Evolutionary conservation across 2,329 filamentous ascomycete genomes (phyloP).

Genomic region (Penicillium decumbens): DNA sequence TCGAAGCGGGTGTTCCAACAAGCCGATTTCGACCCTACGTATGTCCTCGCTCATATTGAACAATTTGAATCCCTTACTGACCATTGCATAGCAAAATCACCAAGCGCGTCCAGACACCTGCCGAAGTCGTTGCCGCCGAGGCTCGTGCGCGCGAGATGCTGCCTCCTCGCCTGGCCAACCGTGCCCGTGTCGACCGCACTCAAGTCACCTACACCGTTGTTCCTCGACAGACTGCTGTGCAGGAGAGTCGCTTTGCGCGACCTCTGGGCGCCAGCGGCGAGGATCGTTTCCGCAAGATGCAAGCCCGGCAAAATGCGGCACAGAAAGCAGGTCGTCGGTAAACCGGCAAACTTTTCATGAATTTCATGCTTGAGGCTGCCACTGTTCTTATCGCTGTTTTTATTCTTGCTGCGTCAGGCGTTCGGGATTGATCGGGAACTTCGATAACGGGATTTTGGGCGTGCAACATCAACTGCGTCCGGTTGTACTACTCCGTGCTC

Average conservation of each 20-base stretch:
- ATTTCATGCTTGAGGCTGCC: neutral
- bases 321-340: slow-evolving; percentile 40
- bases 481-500: slow-evolving; percentile 3
- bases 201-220: slow-evolving; percentile 60
- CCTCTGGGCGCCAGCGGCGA: slow-evolving; percentile 46
- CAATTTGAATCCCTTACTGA: slow-evolving; percentile 12
- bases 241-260: slow-evolving; percentile 44
- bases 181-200: slow-evolving; percentile 56
- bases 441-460: slow-evolving; percentile 12
- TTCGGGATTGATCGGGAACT: slow-evolving; percentile 22
- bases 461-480: slow-evolving; percentile 16
- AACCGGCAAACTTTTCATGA: slow-evolving; percentile 1
- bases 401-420: slow-evolving; percentile 12
- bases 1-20: slow-evolving; percentile 68
- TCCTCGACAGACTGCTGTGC: slow-evolving; percentile 53
- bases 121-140: slow-evolving; percentile 44
- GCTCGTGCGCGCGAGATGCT: slow-evolving; percentile 51
- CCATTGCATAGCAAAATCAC: slow-evolving; percentile 33
- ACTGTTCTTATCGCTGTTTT: slow-evolving; percentile 3
- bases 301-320: slow-evolving; percentile 44
- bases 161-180: slow-evolving; percentile 51
- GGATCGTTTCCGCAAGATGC: slow-evolving; percentile 48
- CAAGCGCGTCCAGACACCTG: slow-evolving; percentile 30
- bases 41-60: slow-evolving; percentile 21
- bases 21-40: slow-evolving; percentile 57